phyloP scores from a whole-genome alignment of 2,329 filamentous ascomycete species.

The Colletotrichum falcatum region DNA sequence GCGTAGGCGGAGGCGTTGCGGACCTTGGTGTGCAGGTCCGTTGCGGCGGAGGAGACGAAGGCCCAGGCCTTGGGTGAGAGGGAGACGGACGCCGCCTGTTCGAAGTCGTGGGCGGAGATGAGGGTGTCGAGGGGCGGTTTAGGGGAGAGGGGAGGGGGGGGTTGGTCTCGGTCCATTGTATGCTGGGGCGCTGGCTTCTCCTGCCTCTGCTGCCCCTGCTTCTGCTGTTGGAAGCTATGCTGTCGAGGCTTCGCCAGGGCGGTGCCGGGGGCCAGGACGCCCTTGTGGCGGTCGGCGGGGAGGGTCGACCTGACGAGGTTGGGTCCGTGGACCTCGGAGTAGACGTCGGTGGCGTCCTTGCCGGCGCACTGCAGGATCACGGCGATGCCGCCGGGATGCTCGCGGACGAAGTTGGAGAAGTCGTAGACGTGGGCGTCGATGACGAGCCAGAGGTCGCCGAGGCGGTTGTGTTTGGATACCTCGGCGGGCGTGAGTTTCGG shows the following conservation, averaged over 20 bases:
- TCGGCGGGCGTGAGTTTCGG: constrained; percentile 54
- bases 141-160: not conserved
- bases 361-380: constrained; percentile 64
- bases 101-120: constrained; percentile 72
- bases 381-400: constrained; percentile 53
- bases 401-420: constrained; percentile 69
- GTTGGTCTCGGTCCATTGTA: constrained; percentile 12
- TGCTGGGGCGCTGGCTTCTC: constrained; percentile 43
- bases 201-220: constrained; percentile 34
- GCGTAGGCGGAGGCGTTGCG: constrained; percentile 67
- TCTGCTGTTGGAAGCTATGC: not conserved
- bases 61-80: constrained; percentile 75
- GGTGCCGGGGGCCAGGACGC: constrained; percentile 50
- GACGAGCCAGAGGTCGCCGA: constrained; percentile 72
- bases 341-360: constrained; percentile 64
- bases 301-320: constrained; percentile 56
- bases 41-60: constrained; percentile 75
- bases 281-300: constrained; percentile 60
- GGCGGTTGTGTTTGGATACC: constrained; percentile 58
- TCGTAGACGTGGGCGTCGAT: constrained; percentile 75
- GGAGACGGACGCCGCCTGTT: constrained; percentile 64
- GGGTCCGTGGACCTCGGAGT: constrained; percentile 62
- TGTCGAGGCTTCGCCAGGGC: constrained; percentile 23
- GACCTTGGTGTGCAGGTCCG: constrained; percentile 67
- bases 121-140: constrained; percentile 65